Evolutionary conservation across 2,329 filamentous ascomycete species (phyloP).

Genomic region (Fusarium chaquense): DNA sequence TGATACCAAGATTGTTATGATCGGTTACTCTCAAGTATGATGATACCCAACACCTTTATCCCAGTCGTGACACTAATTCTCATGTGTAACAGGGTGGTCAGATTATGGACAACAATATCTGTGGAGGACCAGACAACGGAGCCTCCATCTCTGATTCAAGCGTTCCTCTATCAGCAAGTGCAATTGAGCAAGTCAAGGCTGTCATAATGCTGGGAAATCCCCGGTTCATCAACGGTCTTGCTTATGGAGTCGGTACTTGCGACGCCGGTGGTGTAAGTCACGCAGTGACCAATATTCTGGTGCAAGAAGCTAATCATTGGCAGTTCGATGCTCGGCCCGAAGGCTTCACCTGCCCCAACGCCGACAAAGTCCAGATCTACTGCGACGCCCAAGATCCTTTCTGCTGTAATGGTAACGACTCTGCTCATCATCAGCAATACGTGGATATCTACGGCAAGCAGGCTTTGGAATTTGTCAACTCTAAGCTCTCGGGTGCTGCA

Average conservation of each 20-base stretch:
- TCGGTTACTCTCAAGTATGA: conserved; percentile 71
- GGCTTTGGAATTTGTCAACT: conserved; percentile 70
- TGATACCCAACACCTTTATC: accelerated
- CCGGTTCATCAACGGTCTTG: conserved; percentile 64
- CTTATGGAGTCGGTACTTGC: conserved; percentile 72
- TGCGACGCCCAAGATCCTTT: conserved; percentile 74
- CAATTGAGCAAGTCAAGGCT: conserved; percentile 69
- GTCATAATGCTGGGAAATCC: conserved; percentile 76
- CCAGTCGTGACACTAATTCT: neutral
- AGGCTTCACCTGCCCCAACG: conserved; percentile 68
- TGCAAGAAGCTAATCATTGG: accelerated
- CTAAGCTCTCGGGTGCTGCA: conserved; percentile 36
- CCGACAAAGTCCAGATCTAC: conserved; percentile 70
- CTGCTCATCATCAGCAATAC: conserved; percentile 71
- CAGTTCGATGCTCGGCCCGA: conserved; percentile 71
- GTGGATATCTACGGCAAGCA: conserved; percentile 71
- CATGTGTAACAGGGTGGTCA: conserved; percentile 63
- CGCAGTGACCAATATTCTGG: accelerated
- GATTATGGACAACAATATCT: conserved; percentile 73
- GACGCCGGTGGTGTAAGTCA: conserved; percentile 65
- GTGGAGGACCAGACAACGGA: conserved; percentile 66
- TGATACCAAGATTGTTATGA: conserved; percentile 67
- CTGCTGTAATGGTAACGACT: conserved; percentile 74
- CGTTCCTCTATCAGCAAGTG: conserved; percentile 58
- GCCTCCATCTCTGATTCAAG: conserved; percentile 59